Evolutionary conservation across 176 grass and related monocot species (phyloP), one percentile per base, ranked within the genome.

Genomic region (Musa itinerans): DNA sequence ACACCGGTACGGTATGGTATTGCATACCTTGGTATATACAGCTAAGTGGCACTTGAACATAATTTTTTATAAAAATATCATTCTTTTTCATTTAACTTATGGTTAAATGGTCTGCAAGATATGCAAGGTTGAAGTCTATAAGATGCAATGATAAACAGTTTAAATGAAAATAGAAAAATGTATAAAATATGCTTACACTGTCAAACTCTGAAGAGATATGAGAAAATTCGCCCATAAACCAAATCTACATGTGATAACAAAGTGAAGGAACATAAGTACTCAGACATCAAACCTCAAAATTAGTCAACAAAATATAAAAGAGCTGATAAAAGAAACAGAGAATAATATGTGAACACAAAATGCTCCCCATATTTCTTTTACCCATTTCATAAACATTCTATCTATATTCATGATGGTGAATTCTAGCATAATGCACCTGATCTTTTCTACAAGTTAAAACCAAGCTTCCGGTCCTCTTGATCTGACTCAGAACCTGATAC

Each of bases 211-310:
- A 68, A 2, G 95, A 92, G 83, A 99, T 89, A 81, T 99, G 90
- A 81, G 95, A 99, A 86, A 85, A 87, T 82, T 99, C 95, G 20
- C 95, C 95, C 95, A 99, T 99, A 80, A 94, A 99, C 95, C 95
- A 99, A 61, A 99, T 72, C 95, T 99, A 85, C 51, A 51, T n/a
- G 68, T 52, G 83, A 73, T 0, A 66, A 85, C 79, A 77, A 16
- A 69, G 21, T 10, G 49, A 61, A 63, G n/a, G 17, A 43, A 34
- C 43, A 14, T 21, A 53, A 65, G 34, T 10, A 1, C 17, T 26
- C 14, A 78, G 9, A 3, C 27, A 59, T 49, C 4, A 48, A 49
- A 69, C 19, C 50, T 71, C 27, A 54, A 34, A 48, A 10, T 59
- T 57, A 10, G 50, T 15, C 10, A 79, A 58, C 2, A 25, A 58